Evolutionary conservation across 2,329 filamentous ascomycete species (phyloP).

Genomic region (Beauveria varroae): DNA sequence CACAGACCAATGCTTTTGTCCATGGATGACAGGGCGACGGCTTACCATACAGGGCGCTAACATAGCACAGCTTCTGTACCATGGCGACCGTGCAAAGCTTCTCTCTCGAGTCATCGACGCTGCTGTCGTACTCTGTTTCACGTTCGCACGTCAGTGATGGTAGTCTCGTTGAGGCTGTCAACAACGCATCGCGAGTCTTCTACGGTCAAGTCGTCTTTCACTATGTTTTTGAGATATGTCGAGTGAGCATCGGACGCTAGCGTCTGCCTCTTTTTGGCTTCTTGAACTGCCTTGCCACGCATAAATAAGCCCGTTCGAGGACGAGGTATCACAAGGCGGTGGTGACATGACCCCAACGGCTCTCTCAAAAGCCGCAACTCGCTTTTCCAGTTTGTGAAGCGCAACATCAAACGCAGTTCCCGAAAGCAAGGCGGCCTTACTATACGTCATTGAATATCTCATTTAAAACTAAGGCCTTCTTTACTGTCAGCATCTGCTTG

Average conservation of each 20-base stretch:
- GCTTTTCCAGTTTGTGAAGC: neutral
- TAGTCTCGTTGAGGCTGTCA: neutral
- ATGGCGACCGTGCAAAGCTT: neutral
- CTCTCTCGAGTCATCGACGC: too few species aligned
- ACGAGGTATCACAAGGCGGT: neutral
- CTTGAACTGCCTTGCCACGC: neutral
- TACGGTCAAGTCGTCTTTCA: neutral
- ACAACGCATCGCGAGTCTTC: neutral
- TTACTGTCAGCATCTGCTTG: too few species aligned
- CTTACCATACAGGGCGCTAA: neutral
- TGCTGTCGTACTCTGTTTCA: too few species aligned
- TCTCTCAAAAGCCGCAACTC: neutral
- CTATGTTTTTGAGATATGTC: neutral
- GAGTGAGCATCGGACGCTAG: too few species aligned
- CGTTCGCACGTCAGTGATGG: too few species aligned
- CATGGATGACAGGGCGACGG: neutral
- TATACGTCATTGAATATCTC: too few species aligned
- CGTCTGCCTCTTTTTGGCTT: too few species aligned
- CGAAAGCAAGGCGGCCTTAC: too few species aligned
- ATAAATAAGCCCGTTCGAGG: neutral
- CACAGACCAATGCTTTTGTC: neutral
- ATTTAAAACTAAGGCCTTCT: too few species aligned
- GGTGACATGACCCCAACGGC: neutral
- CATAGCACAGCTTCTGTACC: neutral
- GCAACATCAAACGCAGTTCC: neutral